Conservation (phyloP, 805 yeast genomes). For the Huiozyma naganishii region DNA sequence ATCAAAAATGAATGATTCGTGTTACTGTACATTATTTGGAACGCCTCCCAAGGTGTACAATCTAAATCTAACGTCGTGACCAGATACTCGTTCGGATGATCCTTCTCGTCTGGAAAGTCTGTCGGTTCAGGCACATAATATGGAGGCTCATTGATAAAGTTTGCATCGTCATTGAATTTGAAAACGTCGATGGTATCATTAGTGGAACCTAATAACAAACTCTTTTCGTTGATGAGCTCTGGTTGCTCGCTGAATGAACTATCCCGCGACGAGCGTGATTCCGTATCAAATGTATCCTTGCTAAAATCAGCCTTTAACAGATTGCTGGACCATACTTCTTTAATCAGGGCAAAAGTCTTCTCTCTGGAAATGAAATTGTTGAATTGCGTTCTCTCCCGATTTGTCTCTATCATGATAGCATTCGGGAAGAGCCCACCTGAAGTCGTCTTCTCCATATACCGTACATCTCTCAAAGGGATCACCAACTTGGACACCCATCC, state of each 20-base stretch:
- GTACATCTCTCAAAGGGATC: slow-evolving; percentile 60
- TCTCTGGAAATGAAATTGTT: slow-evolving; percentile 86
- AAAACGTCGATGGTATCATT: slow-evolving; percentile 1
- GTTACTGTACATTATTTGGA: slow-evolving; percentile 58
- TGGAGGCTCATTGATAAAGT: slow-evolving; percentile 55
- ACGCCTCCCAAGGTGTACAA: slow-evolving; percentile 70
- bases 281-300: neutral
- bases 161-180: slow-evolving; percentile 29
- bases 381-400: slow-evolving; percentile 56
- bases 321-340: slow-evolving; percentile 52
- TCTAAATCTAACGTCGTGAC: slow-evolving; percentile 30
- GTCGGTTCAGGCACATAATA: slow-evolving; percentile 48
- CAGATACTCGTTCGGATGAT: slow-evolving; percentile 38
- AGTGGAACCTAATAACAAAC: neutral
- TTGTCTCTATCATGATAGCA: slow-evolving; percentile 67
- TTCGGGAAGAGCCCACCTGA: slow-evolving; percentile 89
- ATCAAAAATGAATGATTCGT: slow-evolving; percentile 34
- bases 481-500: slow-evolving; percentile 86
- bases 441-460: slow-evolving; percentile 53
- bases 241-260: neutral
- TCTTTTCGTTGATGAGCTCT: neutral
- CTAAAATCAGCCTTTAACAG: slow-evolving; percentile 7
- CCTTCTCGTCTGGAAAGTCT: slow-evolving; percentile 30
- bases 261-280: neutral
- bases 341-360: slow-evolving; percentile 57